phyloP scores from a whole-genome alignment of 495 filamentous ascomycete genomes.

The Hyaloscypha hepaticicola region DNA sequence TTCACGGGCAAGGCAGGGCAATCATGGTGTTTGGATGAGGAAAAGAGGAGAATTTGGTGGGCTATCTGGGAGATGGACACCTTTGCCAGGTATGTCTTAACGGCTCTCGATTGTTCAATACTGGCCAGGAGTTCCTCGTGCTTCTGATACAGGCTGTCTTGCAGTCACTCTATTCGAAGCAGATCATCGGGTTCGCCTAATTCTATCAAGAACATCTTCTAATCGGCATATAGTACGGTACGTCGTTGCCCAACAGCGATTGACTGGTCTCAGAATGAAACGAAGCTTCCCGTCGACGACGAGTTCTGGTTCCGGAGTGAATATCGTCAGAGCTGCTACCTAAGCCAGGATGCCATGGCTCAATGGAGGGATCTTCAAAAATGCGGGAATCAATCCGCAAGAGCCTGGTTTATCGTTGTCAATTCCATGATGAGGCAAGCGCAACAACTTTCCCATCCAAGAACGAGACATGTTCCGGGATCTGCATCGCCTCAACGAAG shows the following conservation, averaged over 20 bases:
- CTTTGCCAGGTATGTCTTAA: conserved; percentile 30
- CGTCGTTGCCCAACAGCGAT: conserved; percentile 36
- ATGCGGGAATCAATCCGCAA: conserved; percentile 35
- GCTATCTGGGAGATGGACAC: conserved; percentile 43
- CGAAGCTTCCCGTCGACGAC: conserved; percentile 33
- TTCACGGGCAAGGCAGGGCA: conserved; percentile 14
- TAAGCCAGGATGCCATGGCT: conserved; percentile 29
- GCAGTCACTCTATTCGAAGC: too few relatives aligned
- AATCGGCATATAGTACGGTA: conserved; percentile 24
- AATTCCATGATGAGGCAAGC: conserved; percentile 37
- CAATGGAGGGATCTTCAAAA: conserved; percentile 36
- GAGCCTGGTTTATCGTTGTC: conserved; percentile 42
- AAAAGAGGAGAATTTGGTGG: conserved; percentile 39
- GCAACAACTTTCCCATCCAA: conserved; percentile 23
- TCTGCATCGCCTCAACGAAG: too few relatives aligned
- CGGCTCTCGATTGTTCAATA: too few relatives aligned
- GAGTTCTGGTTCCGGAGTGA: conserved; percentile 34
- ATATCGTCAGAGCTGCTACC: conserved; percentile 32
- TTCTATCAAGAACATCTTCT: too few relatives aligned
- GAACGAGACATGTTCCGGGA: background rate
- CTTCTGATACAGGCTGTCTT: too few relatives aligned
- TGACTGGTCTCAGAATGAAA: conserved; percentile 33
- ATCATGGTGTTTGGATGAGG: conserved; percentile 31
- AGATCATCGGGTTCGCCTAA: too few relatives aligned
- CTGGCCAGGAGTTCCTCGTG: too few relatives aligned